Evolutionary conservation across 1,284 basidiomycete species (phyloP), one percentile per base, ranked within the genome.

Genomic region (Ceratobasidium sp.): DNA sequence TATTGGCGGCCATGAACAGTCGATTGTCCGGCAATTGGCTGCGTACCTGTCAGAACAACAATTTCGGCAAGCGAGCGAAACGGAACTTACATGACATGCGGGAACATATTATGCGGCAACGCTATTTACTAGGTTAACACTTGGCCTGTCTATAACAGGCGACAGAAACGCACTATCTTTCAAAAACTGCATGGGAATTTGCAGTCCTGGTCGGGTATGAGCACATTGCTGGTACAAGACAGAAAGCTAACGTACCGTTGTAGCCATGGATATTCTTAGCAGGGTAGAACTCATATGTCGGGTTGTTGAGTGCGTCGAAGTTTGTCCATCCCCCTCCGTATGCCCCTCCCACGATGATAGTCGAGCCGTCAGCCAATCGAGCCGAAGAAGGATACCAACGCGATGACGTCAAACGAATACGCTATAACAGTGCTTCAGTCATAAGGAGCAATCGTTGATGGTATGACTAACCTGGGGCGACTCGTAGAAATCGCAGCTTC

Each of bases 251-350:
- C 50, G 75, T 69, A 15, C 74, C 76, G 43, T 72, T 69, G 10
- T n/a, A n/a, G n/a, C n/a, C n/a, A n/a, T n/a, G n/a, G n/a, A n/a
- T n/a, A n/a, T n/a, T n/a, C n/a, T n/a, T 43, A 1, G 74, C 72
- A 27, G 76, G 76, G 62, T 72, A 74, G 69, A 73, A 75, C 69
- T 77, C 77, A 53, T 75, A 70, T 0, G 75, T 75, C 0, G 77
- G 77, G 56, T 77, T 77, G 72, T 77, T 75, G 29, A 85, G 84
- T 1, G 88, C 89, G 17, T 80, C 82, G 68, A 90, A 91, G 75
- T 92, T 91, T 73, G 91, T 91, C 87, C 90, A 93, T 13, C 90
- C 91, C 2, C 91, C 91, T 74, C 87, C 88, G 73, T 84, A 86
- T 7, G 90, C 89, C 29, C 92, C 92, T 1, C 92, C 92, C 47